Evolutionary conservation across 2,329 filamentous ascomycete species (phyloP).

Genomic region (Lecanoromycetidae sp.): DNA sequence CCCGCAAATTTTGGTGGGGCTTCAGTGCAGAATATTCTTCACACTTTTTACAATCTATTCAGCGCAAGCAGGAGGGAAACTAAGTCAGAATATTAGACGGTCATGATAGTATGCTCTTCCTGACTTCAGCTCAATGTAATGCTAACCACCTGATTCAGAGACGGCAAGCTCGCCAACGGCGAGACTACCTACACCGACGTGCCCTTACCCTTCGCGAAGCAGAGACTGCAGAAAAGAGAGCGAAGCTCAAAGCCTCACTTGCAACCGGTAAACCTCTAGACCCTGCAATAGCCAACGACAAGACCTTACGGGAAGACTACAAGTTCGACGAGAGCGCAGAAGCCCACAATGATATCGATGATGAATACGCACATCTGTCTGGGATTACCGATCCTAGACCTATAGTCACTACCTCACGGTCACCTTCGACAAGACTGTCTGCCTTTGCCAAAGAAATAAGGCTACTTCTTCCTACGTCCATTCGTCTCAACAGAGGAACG

Average conservation of each 20-base stretch:
- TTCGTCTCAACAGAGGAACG: slow-evolving; percentile 84
- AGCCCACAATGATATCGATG: slow-evolving; percentile 59
- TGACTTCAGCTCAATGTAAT: background rate
- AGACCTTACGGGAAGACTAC: slow-evolving; percentile 69
- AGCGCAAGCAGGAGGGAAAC: too few species aligned
- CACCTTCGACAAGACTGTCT: slow-evolving; percentile 71
- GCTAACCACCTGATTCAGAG: slow-evolving; percentile 6
- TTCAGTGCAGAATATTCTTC: background rate
- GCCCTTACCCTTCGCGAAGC: slow-evolving; percentile 80
- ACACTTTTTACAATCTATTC: too few species aligned
- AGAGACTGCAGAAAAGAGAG: slow-evolving; percentile 82
- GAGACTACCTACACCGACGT: slow-evolving; percentile 83
- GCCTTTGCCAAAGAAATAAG: slow-evolving; percentile 89
- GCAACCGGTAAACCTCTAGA: slow-evolving; percentile 82
- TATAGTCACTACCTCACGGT: slow-evolving; percentile 80
- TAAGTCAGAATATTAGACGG: too few species aligned
- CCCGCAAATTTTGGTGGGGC: background rate
- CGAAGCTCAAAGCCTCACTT: slow-evolving; percentile 72
- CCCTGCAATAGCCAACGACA: slow-evolving; percentile 73
- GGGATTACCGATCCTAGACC: slow-evolving; percentile 82
- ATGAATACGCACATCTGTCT: slow-evolving; percentile 81
- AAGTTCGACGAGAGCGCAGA: slow-evolving; percentile 80
- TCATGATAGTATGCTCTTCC: slow-evolving; percentile 13
- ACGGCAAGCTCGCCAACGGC: slow-evolving; percentile 63
- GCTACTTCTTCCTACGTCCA: slow-evolving; percentile 68